phyloP scores from a whole-genome alignment of 2,329 filamentous ascomycete species.

The Cadophora malorum region DNA sequence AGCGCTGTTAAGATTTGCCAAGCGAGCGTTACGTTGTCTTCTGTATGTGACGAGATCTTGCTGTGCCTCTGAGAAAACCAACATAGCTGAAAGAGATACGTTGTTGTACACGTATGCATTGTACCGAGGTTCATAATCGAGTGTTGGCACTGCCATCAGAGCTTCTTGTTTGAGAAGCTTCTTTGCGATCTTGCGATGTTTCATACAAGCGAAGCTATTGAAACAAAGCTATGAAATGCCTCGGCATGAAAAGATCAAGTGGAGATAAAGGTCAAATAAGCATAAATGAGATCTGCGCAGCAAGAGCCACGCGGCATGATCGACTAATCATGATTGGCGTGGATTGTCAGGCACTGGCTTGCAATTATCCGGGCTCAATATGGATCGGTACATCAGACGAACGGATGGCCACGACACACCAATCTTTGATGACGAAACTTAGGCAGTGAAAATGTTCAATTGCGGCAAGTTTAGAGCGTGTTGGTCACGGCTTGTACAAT shows the following conservation, averaged over 20 bases:
- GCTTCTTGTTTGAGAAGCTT: background rate
- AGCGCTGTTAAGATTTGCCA: background rate
- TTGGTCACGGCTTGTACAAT: slow-evolving; percentile 43
- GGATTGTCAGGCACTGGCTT: background rate
- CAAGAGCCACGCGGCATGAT: background rate
- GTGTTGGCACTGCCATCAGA: background rate
- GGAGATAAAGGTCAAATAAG: background rate
- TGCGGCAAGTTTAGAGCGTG: slow-evolving; percentile 13
- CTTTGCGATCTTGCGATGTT: slow-evolving; percentile 11
- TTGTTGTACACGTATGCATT: slow-evolving; percentile 5
- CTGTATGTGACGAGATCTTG: background rate
- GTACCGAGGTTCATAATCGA: background rate
- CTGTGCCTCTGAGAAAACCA: background rate
- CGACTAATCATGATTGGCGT: background rate
- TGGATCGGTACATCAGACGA: background rate
- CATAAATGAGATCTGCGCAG: background rate
- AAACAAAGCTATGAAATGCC: background rate
- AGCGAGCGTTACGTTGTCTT: slow-evolving; percentile 6
- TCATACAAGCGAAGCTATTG: background rate
- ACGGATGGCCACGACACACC: background rate
- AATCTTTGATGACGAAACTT: background rate
- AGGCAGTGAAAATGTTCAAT: background rate
- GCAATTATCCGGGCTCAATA: background rate
- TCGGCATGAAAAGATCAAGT: slow-evolving; percentile 8
- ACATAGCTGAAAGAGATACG: background rate